Percentiles rank a stretch among this genome's conserved stretches.
phyloP scores from a whole-genome alignment of 2,329 filamentous ascomycete genomes.

The Aspergillus pseudonomiae region DNA sequence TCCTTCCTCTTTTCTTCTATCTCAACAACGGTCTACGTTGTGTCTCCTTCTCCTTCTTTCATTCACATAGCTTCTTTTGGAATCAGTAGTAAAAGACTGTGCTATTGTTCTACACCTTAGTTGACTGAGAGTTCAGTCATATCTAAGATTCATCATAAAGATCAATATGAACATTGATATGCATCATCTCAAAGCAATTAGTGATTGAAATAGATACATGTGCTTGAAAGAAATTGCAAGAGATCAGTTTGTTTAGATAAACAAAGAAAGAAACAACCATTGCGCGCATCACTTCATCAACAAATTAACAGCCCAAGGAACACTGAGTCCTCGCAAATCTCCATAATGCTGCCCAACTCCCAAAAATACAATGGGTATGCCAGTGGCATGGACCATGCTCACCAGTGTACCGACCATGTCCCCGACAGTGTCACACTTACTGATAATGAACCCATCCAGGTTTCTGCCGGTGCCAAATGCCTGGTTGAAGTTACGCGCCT shows the following conservation, averaged over 20 bases:
- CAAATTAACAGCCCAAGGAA: slow-evolving; percentile 64
- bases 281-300: slow-evolving; percentile 55
- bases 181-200: not conserved
- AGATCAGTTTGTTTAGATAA: not conserved
- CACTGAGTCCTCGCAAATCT: slow-evolving; percentile 65
- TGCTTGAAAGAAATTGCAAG: not conserved
- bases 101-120: too few relatives aligned
- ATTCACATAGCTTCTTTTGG: not conserved
- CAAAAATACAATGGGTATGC: slow-evolving; percentile 92
- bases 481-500: slow-evolving; percentile 94
- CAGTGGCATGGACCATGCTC: slow-evolving; percentile 95
- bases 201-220: not conserved
- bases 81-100: not conserved
- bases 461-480: slow-evolving; percentile 80
- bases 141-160: not conserved
- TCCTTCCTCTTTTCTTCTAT: not conserved
- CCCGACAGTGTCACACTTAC: slow-evolving; percentile 98
- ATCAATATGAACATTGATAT: not conserved
- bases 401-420: slow-evolving; percentile 97
- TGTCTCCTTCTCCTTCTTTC: not conserved
- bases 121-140: not conserved
- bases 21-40: not conserved
- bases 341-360: slow-evolving; percentile 72
- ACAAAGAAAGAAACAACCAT: not conserved
- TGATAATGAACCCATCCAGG: slow-evolving; percentile 96